Conservation (phyloP, 1,139 yeast genomes). For the Hemisphaericaspora subhashii region DNA sequence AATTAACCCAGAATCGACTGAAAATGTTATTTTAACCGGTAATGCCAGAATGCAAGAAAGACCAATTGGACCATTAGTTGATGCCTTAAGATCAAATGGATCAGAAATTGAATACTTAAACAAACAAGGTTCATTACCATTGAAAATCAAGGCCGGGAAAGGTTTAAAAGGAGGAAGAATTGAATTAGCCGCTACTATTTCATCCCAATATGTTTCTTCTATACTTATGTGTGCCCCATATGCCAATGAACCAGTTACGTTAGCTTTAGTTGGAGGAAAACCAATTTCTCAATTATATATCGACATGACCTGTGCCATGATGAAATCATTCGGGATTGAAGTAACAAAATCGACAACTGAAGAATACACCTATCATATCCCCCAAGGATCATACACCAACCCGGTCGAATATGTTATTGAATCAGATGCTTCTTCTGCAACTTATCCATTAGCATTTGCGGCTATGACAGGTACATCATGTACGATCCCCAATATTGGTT, state of each 20-base stretch:
- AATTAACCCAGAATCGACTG: slow-evolving; percentile 32
- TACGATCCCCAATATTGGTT: slow-evolving; percentile 93
- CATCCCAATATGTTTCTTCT: slow-evolving; percentile 97
- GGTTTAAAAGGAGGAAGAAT: slow-evolving; percentile 88
- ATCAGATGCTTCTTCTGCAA: slow-evolving; percentile 98
- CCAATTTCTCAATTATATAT: slow-evolving; percentile 95
- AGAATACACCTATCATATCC: slow-evolving; percentile 84
- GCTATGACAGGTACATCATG: slow-evolving; percentile 96
- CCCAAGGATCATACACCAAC: slow-evolving; percentile 74
- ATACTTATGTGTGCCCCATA: slow-evolving; percentile 97
- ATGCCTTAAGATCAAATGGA: slow-evolving; percentile 83
- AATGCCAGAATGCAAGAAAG: slow-evolving; percentile 97
- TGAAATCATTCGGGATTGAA: slow-evolving; percentile 81
- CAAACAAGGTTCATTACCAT: slow-evolving; percentile 80
- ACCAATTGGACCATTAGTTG: slow-evolving; percentile 95
- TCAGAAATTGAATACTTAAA: slow-evolving; percentile 71
- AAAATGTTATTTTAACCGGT: slow-evolving; percentile 74
- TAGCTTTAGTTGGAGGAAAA: slow-evolving; percentile 90
- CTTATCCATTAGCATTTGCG: slow-evolving; percentile 96
- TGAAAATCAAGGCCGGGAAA: slow-evolving; percentile 66
- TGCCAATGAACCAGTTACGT: slow-evolving; percentile 83
- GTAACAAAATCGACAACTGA: slow-evolving; percentile 75
- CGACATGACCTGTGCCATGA: slow-evolving; percentile 96
- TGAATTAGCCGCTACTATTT: slow-evolving; percentile 91
- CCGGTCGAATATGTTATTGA: slow-evolving; percentile 88